phyloP scores from a whole-genome alignment of 352 stramenopile species.

The Plasmopara viticola region DNA sequence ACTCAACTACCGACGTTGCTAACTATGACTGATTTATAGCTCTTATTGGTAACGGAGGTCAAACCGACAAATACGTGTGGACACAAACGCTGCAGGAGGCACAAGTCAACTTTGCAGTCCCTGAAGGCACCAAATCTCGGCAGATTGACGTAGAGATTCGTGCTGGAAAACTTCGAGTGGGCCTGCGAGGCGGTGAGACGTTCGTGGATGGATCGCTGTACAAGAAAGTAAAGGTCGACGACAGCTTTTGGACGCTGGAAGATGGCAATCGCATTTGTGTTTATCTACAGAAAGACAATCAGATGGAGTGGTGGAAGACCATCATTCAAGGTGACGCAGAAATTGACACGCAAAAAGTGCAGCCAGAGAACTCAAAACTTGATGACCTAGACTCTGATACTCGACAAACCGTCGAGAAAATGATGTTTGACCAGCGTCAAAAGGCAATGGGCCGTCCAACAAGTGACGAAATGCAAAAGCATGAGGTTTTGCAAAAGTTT shows the following conservation, averaged over 20 bases:
- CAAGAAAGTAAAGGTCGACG: conserved; percentile 96
- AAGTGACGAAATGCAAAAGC: conserved; percentile 96
- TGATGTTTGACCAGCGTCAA: conserved; percentile 98
- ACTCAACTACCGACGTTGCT: too few species aligned
- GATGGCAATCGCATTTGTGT: conserved; percentile 86
- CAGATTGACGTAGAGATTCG: conserved; percentile 91
- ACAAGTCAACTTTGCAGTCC: conserved; percentile 89
- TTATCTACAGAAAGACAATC: conserved; percentile 97
- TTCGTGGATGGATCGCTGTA: conserved; percentile 90
- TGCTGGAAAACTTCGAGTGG: conserved; percentile 88
- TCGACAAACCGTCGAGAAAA: conserved; percentile 99
- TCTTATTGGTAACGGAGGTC: conserved; percentile 87
- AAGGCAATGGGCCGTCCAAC: conserved; percentile 96
- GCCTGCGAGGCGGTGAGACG: conserved; percentile 58
- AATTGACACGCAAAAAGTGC: conserved; percentile 98
- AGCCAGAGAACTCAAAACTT: conserved; percentile 98
- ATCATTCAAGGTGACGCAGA: conserved; percentile 92
- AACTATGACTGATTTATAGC: conserved; percentile 25
- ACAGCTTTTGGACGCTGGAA: conserved; percentile 99
- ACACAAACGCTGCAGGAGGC: conserved; percentile 97
- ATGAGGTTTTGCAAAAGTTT: conserved; percentile 98
- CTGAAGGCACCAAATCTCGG: conserved; percentile 88
- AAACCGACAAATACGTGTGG: conserved; percentile 95
- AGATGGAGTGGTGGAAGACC: conserved; percentile 99
- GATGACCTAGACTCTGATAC: conserved; percentile 97